Evolutionary conservation across 208 protist genomes (phyloP).

Genomic region (Leishmania amazonensis): DNA sequence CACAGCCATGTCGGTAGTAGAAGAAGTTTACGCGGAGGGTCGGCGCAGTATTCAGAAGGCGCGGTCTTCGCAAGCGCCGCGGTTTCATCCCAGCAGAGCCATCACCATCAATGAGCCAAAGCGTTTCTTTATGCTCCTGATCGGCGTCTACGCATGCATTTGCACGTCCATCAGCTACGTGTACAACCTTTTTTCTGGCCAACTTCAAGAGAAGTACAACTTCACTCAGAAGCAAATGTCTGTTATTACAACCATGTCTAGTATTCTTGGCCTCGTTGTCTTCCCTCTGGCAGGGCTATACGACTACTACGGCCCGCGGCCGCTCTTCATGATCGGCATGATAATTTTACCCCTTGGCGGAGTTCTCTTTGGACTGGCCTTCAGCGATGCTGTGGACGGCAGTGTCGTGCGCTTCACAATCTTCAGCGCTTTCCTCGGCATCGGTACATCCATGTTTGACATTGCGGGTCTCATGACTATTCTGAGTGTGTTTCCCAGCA

Average conservation of each 20-base stretch:
- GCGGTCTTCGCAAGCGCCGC: constrained; percentile 16
- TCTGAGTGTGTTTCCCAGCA: constrained; percentile 79
- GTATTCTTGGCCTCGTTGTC: constrained; percentile 46
- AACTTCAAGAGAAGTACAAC: constrained; percentile 68
- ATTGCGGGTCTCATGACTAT: constrained; percentile 77
- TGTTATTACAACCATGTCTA: constrained; percentile 66
- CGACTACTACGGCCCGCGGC: constrained; percentile 74
- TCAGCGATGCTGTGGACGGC: constrained; percentile 50
- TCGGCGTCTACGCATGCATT: constrained; percentile 63
- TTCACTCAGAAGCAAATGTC: constrained; percentile 76
- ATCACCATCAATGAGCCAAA: constrained; percentile 48
- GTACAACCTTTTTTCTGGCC: constrained; percentile 82
- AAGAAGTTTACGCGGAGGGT: constrained; percentile 25
- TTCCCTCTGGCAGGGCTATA: constrained; percentile 70
- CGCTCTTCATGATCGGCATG: constrained; percentile 65
- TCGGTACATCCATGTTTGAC: constrained; percentile 71
- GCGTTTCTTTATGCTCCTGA: constrained; percentile 70
- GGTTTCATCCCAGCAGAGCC: constrained; percentile 9
- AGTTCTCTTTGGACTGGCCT: constrained; percentile 66
- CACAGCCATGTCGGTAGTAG: constrained; percentile 11
- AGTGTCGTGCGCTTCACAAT: constrained; percentile 56
- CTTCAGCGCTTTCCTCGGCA: constrained; percentile 46
- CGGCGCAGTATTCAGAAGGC: constrained; percentile 24
- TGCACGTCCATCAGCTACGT: constrained; percentile 67
- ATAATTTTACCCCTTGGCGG: constrained; percentile 48